phyloP scores from a whole-genome alignment of 768 basidiomycete genomes.

The Pilatotrama ljubarskyi region DNA sequence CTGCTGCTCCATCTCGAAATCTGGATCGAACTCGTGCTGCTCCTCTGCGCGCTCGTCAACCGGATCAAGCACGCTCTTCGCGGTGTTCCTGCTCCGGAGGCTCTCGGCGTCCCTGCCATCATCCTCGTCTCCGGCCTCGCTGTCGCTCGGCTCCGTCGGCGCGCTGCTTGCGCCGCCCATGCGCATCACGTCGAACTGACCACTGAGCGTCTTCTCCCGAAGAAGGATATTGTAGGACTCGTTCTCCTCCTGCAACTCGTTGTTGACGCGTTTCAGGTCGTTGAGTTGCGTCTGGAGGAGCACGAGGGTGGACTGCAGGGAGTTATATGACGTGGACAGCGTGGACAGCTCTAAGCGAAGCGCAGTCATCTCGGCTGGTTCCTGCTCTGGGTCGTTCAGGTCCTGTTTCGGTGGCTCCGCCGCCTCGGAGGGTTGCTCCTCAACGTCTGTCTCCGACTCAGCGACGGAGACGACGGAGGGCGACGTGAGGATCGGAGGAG shows the following conservation, averaged over 20 bases:
- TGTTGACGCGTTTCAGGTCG: constrained; percentile 87
- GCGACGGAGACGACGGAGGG: constrained; percentile 29
- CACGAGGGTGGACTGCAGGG: constrained; percentile 81
- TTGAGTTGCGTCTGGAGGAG: constrained; percentile 81
- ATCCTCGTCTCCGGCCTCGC: constrained; percentile 30
- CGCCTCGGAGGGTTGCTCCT: constrained; percentile 44
- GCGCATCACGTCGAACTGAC: constrained; percentile 77
- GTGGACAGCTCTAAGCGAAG: constrained; percentile 83
- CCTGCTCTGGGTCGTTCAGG: constrained; percentile 63
- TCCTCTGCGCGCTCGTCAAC: constrained; percentile 54
- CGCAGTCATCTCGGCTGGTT: constrained; percentile 87
- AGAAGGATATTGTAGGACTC: constrained; percentile 95
- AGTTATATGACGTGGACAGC: constrained; percentile 80
- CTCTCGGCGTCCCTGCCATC: constrained; percentile 38
- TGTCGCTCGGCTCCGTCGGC: constrained; percentile 40
- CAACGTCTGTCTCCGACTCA: constrained; percentile 37
- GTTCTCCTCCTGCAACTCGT: constrained; percentile 91
- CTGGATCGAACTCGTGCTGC: constrained; percentile 41
- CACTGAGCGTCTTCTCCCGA: constrained; percentile 86
- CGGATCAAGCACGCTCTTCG: constrained; percentile 57
- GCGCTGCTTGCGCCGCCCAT: constrained; percentile 41
- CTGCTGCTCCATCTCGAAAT: constrained; percentile 35
- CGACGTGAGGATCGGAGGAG: constrained; percentile 33
- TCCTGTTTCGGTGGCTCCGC: constrained; percentile 42
- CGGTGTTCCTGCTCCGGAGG: constrained; percentile 56